Percentiles rank a stretch among this genome's conserved stretches.
These are phyloP conservation scores for Pezicula radicicola DNA, from an alignment of 2,329 filamentous ascomycete species.

Conservation along the genomic window DNA sequence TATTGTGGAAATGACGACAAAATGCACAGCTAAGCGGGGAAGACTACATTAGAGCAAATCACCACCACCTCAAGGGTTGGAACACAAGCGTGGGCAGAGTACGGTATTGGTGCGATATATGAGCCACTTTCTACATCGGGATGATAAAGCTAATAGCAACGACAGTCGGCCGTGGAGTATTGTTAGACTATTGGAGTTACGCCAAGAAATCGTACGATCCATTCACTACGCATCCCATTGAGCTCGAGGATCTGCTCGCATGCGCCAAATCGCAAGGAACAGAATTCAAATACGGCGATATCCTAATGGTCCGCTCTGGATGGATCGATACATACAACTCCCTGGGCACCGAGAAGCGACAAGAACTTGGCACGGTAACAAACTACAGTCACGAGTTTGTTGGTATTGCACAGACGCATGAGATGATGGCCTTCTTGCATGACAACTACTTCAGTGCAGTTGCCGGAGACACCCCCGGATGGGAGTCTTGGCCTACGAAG, in stretches of 20 bases:
- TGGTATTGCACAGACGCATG: constrained; percentile 40
- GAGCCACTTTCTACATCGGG: background rate
- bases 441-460: constrained; percentile 32
- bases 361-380: constrained; percentile 25
- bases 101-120: constrained; percentile 37
- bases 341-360: constrained; percentile 28
- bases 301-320: constrained; percentile 44
- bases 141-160: background rate
- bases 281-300: constrained; percentile 42
- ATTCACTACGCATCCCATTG: constrained; percentile 30
- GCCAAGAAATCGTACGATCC: constrained; percentile 31
- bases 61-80: background rate
- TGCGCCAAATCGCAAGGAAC: constrained; percentile 41
- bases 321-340: constrained; percentile 26
- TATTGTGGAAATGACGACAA: background rate
- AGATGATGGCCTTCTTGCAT: constrained; percentile 35
- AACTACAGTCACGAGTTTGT: constrained; percentile 29
- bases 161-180: constrained; percentile 50
- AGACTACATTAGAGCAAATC: background rate
- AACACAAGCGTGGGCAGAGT: background rate
- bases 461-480: constrained; percentile 35
- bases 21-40: background rate
- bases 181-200: constrained; percentile 45
- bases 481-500: constrained; percentile 24
- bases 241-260: constrained; percentile 35